phyloP scores from a whole-genome alignment of 495 filamentous ascomycete species.

The Penicillium canescens region DNA sequence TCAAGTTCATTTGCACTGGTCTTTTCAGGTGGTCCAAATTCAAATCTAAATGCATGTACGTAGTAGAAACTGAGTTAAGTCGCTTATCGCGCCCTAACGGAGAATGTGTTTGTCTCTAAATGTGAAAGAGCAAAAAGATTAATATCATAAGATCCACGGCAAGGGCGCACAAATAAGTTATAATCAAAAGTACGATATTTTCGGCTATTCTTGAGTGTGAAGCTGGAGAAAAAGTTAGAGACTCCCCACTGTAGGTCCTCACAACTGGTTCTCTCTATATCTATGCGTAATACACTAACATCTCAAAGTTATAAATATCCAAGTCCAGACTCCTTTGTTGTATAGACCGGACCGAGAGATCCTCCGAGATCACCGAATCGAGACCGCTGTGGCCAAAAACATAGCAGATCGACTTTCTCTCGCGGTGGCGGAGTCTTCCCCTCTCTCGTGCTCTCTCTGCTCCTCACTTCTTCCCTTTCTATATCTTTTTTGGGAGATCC shows the following conservation, averaged over 20 bases:
- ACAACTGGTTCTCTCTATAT: no score
- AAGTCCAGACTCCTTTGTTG: slow-evolving; percentile 13
- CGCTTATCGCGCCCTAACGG: slow-evolving; percentile 14
- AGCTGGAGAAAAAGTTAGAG: no score
- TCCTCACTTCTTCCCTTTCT: slow-evolving; percentile 5
- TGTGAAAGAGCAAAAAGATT: not conserved
- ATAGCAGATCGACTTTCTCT: not conserved
- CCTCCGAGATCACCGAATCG: slow-evolving; percentile 13
- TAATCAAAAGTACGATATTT: no score
- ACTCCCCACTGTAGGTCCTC: no score
- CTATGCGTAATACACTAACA: not conserved
- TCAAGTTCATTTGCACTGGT: slow-evolving; percentile 13
- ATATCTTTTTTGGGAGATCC: not conserved
- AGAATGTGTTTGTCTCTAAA: not conserved
- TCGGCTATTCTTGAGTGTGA: no score
- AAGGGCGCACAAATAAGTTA: no score
- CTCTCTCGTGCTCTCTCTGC: not conserved
- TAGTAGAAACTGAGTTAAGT: not conserved
- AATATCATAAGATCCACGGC: not conserved
- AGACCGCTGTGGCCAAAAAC: slow-evolving; percentile 20
- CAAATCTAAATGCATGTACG: slow-evolving; percentile 11
- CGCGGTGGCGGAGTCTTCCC: slow-evolving; percentile 26
- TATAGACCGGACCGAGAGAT: slow-evolving; percentile 12
- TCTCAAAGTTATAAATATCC: slow-evolving; percentile 10
- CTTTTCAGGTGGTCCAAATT: slow-evolving; percentile 13